Base-by-base conservation (phyloP, 495 filamentous ascomycete genomes). In the Cercophora scortea region DNA sequence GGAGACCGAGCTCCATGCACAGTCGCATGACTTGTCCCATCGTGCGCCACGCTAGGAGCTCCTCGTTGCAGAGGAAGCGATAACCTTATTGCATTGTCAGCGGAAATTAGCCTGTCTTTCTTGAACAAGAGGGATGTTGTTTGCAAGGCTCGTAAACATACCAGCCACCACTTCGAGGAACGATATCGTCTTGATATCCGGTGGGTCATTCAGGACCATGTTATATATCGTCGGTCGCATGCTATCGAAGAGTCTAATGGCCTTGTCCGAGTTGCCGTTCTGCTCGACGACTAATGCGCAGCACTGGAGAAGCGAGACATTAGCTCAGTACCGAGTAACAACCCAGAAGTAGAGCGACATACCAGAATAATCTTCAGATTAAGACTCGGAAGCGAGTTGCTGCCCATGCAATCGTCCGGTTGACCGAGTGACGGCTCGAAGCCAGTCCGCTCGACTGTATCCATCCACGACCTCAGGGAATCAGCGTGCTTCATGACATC, bases 1-100 rank as follows among this genome's bases (percentile, higher is more conserved):
- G 89, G 17, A 95, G 71, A 6, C 89, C 89, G 45, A 92, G 70
- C 65, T 93, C 88, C 5, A 93, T 71, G 53, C 87, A 91, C 66
- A 89, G 79, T 0, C 88, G 79, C 7, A 82, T 79, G 9, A 86
- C 81, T 45, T 89, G 72, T 10, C 89, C 89, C 55, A 89, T 88
- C 15, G 89, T 71, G 1, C 89, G 79, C 80, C 89, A 95, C 7
- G 86, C 85, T 55, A 89, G 78, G 3, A 83, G 75, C 65, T 95
- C 89, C 57, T 93, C 86, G 50, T 88, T 88, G 17, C 79, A 81
- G 47, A 92, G 83, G 54, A 89, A 95, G 60, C 90, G 79, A 68
- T 94, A 95, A 44, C 88, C 25, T 25, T 25, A 25, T 25, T 25
- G 25, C 5, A 25, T 25, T 25, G 25, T 25, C 5, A 25, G 25